Percentiles rank a stretch among this genome's conserved stretches.
These are phyloP conservation scores for Aureobasidium sp. DNA, from an alignment of 2,329 filamentous ascomycete genomes.

Conservation along the genomic window DNA sequence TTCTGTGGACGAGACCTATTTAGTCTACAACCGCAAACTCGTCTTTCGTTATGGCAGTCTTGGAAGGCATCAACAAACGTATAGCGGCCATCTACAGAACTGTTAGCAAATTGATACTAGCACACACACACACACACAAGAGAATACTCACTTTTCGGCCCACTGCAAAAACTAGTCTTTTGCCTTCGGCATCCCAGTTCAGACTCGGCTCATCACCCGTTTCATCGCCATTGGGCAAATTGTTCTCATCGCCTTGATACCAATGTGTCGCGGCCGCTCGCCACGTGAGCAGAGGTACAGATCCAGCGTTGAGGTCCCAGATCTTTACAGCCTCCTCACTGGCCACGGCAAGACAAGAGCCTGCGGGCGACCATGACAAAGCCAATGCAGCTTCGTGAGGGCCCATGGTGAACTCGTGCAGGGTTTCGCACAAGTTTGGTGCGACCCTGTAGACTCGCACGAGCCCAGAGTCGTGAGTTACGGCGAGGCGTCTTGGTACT, in stretches of 20 bases:
- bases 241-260: slow-evolving; percentile 18
- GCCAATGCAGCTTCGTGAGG: slow-evolving; percentile 28
- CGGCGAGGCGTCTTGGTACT: slow-evolving; percentile 26
- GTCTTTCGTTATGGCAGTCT: not conserved
- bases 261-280: slow-evolving; percentile 19
- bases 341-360: slow-evolving; percentile 35
- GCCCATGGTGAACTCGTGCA: slow-evolving; percentile 20
- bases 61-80: slow-evolving; percentile 3
- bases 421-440: slow-evolving; percentile 14
- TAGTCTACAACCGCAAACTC: not conserved
- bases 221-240: slow-evolving; percentile 13
- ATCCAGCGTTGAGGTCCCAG: slow-evolving; percentile 29
- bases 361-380: slow-evolving; percentile 38
- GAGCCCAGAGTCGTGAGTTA: slow-evolving; percentile 33
- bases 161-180: slow-evolving; percentile 43
- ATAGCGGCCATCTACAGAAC: slow-evolving; percentile 12
- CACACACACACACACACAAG: not conserved
- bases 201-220: slow-evolving; percentile 29
- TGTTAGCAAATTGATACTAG: not conserved
- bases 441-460: slow-evolving; percentile 34
- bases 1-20: not conserved
- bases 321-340: slow-evolving; percentile 37
- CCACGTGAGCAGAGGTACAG: slow-evolving; percentile 22
- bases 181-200: slow-evolving; percentile 47
- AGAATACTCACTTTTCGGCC: slow-evolving; percentile 19